Percentiles rank a stretch among this genome's conserved stretches.
phyloP scores from a whole-genome alignment of 331 rosid species.

The Stylosanthes scabra region DNA sequence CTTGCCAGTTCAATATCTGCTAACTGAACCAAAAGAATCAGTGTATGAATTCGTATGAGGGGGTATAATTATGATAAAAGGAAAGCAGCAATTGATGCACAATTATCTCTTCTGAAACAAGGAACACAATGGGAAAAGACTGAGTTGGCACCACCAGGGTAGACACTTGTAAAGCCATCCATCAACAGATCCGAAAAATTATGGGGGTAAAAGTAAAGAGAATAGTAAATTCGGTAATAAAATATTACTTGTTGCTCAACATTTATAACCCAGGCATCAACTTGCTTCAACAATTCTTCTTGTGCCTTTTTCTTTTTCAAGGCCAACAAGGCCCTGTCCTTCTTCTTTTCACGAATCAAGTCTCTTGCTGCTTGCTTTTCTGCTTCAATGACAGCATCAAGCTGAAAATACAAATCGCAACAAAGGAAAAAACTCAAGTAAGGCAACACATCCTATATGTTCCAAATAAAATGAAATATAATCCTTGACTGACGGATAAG shows the following conservation, averaged over 20 bases:
- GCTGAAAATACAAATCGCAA: conserved; percentile 50
- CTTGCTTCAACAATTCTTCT: conserved; percentile 93
- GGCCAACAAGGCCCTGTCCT: conserved; percentile 86
- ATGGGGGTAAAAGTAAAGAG: conserved; percentile 10
- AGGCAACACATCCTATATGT: conserved; percentile 1
- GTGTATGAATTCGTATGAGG: neutral
- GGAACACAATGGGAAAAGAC: conserved; percentile 2
- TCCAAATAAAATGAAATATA: conserved; percentile 10
- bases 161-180: conserved; percentile 21
- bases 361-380: conserved; percentile 92
- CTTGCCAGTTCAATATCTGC: conserved; percentile 94
- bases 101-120: conserved; percentile 20
- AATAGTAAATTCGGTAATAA: conserved; percentile 13
- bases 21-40: conserved; percentile 59
- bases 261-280: conserved; percentile 87
- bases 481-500: neutral
- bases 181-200: conserved; percentile 25
- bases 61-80: conserved; percentile 11
- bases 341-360: conserved; percentile 86
- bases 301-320: conserved; percentile 87
- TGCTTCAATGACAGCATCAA: conserved; percentile 89
- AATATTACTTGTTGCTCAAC: conserved; percentile 81
- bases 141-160: conserved; percentile 11
- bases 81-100: conserved; percentile 2
- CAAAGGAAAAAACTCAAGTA: conserved; percentile 22